phyloP scores from a whole-genome alignment of 805 yeast species.

The Candida broadrunensis region DNA sequence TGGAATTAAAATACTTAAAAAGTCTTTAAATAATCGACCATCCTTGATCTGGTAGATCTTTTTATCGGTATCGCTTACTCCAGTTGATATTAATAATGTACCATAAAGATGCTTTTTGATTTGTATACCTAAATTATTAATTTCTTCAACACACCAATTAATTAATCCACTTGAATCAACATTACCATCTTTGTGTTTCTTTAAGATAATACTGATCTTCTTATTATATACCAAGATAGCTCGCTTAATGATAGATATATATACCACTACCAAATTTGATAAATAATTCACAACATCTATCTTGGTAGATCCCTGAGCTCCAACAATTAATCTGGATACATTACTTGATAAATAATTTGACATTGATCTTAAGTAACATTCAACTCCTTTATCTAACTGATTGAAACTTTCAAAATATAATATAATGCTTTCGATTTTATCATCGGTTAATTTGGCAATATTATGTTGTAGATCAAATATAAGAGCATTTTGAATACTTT shows the following conservation, averaged over 20 bases:
- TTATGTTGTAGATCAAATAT: conserved; percentile 36
- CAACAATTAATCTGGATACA: conserved; percentile 32
- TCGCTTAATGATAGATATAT: conserved; percentile 45
- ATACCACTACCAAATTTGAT: conserved; percentile 36
- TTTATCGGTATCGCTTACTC: conserved; percentile 19
- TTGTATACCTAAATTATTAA: conserved; percentile 54
- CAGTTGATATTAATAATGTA: conserved; percentile 41
- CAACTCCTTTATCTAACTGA: conserved; percentile 33
- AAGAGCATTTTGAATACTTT: conserved; percentile 33
- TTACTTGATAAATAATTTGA: conserved; percentile 27
- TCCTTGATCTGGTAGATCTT: conserved; percentile 32
- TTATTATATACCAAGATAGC: conserved; percentile 54
- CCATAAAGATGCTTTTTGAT: conserved; percentile 69
- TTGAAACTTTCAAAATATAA: conserved; percentile 33
- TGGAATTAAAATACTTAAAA: conserved; percentile 50
- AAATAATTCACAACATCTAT: conserved; percentile 41
- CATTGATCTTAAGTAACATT: conserved; percentile 32
- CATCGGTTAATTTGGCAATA: conserved; percentile 25
- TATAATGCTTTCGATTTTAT: conserved; percentile 31
- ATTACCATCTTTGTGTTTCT: conserved; percentile 24
- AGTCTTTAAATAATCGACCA: conserved; percentile 43
- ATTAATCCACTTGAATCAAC: conserved; percentile 57
- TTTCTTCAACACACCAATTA: conserved; percentile 73
- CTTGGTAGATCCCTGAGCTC: conserved; percentile 41
- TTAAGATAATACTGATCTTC: conserved; percentile 44